phyloP scores from a whole-genome alignment of 306 rosid genomes.

The Vicia villosa region DNA sequence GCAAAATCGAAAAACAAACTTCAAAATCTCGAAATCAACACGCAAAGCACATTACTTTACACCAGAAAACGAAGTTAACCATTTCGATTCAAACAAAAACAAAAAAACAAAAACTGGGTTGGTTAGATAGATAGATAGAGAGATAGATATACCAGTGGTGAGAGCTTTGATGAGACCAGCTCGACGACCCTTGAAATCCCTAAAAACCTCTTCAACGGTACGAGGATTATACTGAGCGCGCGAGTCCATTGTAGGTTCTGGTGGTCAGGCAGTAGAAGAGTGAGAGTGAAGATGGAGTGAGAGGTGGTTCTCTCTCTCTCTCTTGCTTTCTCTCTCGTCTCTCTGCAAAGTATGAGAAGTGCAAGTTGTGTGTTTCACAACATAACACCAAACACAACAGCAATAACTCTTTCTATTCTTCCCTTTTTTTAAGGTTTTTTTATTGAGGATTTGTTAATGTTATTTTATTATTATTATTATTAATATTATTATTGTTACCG shows the following conservation, averaged over 20 bases:
- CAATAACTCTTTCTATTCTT: conserved; percentile 20
- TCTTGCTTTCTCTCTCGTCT: background rate
- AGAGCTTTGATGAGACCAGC: conserved; percentile 84
- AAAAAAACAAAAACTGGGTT: background rate
- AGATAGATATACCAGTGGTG: conserved; percentile 56
- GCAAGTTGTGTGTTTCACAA: conserved; percentile 12
- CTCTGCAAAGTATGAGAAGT: conserved; percentile 32
- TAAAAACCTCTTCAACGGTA: conserved; percentile 88
- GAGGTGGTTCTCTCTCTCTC: conserved; percentile 7
- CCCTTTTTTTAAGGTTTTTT: background rate
- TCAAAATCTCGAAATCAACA: conserved; percentile 5
- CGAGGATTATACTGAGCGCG: conserved; percentile 75
- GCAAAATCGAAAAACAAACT: conserved; percentile 1
- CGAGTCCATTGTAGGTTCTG: conserved; percentile 54
- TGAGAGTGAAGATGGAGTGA: conserved; percentile 4
- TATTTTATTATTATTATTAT: no score
- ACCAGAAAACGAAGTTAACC: conserved; percentile 19
- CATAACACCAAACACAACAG: conserved; percentile 9
- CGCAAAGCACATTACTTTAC: conserved; percentile 37
- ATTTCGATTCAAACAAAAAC: background rate
- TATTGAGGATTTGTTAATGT: background rate
- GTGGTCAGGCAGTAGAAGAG: conserved; percentile 11
- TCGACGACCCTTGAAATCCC: conserved; percentile 93
- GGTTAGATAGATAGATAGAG: background rate
- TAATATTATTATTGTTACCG: no score